Conservation (phyloP, 1,139 yeast species). For the Groenewaldozyma auringiensis region DNA sequence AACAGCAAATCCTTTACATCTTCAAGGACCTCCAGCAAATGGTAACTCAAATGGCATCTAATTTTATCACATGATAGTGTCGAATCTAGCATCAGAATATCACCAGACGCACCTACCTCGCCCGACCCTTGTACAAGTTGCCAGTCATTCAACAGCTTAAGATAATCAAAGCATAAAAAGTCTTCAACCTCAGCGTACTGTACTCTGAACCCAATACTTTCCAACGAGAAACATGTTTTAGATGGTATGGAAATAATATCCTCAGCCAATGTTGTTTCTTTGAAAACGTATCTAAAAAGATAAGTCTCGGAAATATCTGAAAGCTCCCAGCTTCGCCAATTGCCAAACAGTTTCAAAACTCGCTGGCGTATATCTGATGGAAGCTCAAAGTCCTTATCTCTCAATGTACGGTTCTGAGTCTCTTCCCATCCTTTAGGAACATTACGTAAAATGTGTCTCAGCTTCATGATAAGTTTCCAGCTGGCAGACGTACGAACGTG, state of each 20-base stretch:
- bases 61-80: conserved; percentile 18
- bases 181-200: conserved; percentile 28
- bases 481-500: conserved; percentile 78
- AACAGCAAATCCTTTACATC: conserved; percentile 1
- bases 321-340: conserved; percentile 94
- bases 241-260: conserved; percentile 23
- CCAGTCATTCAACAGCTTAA: conserved; percentile 22
- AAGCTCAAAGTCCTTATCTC: conserved; percentile 30
- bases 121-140: background rate
- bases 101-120: conserved; percentile 4
- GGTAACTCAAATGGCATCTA: conserved; percentile 19
- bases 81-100: conserved; percentile 16
- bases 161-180: conserved; percentile 29
- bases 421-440: conserved; percentile 51
- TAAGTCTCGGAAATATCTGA: conserved; percentile 49
- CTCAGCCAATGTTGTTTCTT: conserved; percentile 24
- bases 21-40: conserved; percentile 15
- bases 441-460: conserved; percentile 61
- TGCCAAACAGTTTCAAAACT: conserved; percentile 52
- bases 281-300: conserved; percentile 23
- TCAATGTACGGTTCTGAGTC: conserved; percentile 18
- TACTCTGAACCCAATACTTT: conserved; percentile 26
- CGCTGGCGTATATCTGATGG: conserved; percentile 48
- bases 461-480: conserved; percentile 77
- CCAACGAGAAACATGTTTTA: conserved; percentile 24